phyloP scores from a whole-genome alignment of 2,329 filamentous ascomycete species.

The Xylariaceae sp. region DNA sequence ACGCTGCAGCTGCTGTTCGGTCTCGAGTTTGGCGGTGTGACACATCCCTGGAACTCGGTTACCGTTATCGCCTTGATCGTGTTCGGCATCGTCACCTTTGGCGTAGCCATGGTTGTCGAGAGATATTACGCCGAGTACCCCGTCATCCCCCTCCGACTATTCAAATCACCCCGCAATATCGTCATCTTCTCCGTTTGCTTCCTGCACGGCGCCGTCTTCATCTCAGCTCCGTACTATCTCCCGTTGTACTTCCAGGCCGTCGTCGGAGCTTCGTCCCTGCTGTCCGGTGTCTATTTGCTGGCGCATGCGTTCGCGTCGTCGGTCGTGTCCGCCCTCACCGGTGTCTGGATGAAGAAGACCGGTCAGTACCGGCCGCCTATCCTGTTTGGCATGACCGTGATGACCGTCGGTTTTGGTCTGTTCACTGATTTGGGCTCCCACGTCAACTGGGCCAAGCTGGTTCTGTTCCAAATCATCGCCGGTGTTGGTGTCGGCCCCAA shows the following conservation, averaged over 20 bases:
- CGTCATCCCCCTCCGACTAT: conserved; percentile 69
- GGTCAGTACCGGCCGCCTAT: conserved; percentile 61
- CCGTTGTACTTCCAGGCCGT: conserved; percentile 75
- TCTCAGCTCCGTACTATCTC: conserved; percentile 72
- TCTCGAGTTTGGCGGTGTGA: conserved; percentile 75
- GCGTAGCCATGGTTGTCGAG: conserved; percentile 67
- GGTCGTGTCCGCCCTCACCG: conserved; percentile 52
- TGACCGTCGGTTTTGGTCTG: conserved; percentile 60
- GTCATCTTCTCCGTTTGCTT: conserved; percentile 63
- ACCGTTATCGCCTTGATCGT: conserved; percentile 72
- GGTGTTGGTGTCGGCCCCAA: conserved; percentile 63
- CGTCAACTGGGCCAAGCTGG: conserved; percentile 50
- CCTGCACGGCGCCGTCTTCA: conserved; percentile 71
- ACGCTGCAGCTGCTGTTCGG: conserved; percentile 84
- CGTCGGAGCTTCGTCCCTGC: conserved; percentile 55
- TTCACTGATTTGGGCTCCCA: conserved; percentile 56
- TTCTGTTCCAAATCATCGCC: conserved; percentile 58
- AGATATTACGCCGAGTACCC: conserved; percentile 69
- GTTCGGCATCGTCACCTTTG: conserved; percentile 61
- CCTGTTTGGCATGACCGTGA: conserved; percentile 51
- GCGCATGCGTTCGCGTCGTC: conserved; percentile 65
- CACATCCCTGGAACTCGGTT: conserved; percentile 67
- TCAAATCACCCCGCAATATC: conserved; percentile 60
- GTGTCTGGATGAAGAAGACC: conserved; percentile 56
- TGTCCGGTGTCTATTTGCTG: conserved; percentile 65